Evolutionary conservation across 2,329 filamentous ascomycete genomes (phyloP).

Genomic region (Trichoderma arundinaceum): DNA sequence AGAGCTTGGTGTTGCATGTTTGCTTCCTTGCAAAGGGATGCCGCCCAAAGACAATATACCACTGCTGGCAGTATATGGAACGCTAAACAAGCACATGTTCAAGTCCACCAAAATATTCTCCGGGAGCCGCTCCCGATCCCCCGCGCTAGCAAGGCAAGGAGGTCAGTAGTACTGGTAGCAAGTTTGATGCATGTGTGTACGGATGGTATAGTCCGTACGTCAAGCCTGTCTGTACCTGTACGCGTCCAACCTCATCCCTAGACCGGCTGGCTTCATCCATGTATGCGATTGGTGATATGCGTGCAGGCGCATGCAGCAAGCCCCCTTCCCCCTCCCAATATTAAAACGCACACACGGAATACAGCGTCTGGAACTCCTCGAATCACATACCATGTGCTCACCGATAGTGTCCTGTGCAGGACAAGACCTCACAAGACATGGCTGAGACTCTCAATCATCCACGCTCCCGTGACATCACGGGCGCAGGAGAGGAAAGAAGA

Average conservation of each 20-base stretch:
- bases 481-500: background rate
- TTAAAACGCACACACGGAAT: background rate
- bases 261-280: slow-evolving; percentile 4
- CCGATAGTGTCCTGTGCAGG: slow-evolving; percentile 16
- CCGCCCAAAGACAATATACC: background rate
- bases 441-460: background rate
- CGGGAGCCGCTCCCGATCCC: slow-evolving; percentile 14
- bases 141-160: slow-evolving; percentile 18
- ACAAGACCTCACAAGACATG: background rate
- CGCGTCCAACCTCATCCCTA: slow-evolving; percentile 5
- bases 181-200: background rate
- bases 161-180: background rate
- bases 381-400: slow-evolving; percentile 22
- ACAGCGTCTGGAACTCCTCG: background rate
- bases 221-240: slow-evolving; percentile 5
- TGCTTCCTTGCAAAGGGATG: too few relatives aligned
- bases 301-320: slow-evolving; percentile 19
- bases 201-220: background rate
- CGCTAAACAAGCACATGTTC: background rate
- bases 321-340: background rate
- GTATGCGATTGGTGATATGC: slow-evolving; percentile 23
- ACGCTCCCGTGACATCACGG: slow-evolving; percentile 1
- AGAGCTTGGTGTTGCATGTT: too few relatives aligned
- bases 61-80: too few relatives aligned
- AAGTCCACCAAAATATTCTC: slow-evolving; percentile 21